phyloP scores from a whole-genome alignment of 768 basidiomycete species.

The Dictyophora rubrovolvata region DNA sequence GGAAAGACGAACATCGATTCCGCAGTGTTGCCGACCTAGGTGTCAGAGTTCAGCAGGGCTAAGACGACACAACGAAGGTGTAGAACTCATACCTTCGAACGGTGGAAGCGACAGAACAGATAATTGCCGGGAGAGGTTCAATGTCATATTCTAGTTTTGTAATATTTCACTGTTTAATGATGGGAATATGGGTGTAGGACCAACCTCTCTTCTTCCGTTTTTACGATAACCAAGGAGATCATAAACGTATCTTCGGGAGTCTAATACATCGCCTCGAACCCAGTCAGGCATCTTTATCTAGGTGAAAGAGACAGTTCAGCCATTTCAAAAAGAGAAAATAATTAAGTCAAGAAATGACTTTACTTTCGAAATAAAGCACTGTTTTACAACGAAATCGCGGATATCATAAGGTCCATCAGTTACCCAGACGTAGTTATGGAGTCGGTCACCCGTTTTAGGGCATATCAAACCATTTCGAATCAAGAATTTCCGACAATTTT shows the following conservation, averaged over 20 bases:
- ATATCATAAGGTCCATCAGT: conserved; percentile 79
- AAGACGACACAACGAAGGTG: background rate
- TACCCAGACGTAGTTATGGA: conserved; percentile 70
- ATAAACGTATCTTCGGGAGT: conserved; percentile 55
- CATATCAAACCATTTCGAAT: conserved; percentile 62
- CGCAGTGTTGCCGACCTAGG: conserved; percentile 59
- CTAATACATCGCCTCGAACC: conserved; percentile 64
- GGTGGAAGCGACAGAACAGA: conserved; percentile 55
- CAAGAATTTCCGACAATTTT: conserved; percentile 56
- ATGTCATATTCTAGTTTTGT: conserved; percentile 13
- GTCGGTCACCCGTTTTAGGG: conserved; percentile 39
- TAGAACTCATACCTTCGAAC: conserved; percentile 49
- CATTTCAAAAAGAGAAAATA: background rate
- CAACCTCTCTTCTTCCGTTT: background rate
- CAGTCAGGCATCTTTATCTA: conserved; percentile 63
- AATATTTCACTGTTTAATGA: background rate
- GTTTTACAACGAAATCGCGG: conserved; percentile 79
- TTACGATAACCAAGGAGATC: conserved; percentile 27
- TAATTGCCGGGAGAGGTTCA: conserved; percentile 72
- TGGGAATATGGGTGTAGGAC: background rate
- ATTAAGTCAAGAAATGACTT: background rate
- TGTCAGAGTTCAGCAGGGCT: background rate
- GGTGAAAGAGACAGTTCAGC: background rate
- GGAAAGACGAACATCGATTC: conserved; percentile 68
- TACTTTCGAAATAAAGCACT: conserved; percentile 79